Conservation (phyloP, 2,329 filamentous ascomycete genomes). For the Geosmithia morbida region DNA sequence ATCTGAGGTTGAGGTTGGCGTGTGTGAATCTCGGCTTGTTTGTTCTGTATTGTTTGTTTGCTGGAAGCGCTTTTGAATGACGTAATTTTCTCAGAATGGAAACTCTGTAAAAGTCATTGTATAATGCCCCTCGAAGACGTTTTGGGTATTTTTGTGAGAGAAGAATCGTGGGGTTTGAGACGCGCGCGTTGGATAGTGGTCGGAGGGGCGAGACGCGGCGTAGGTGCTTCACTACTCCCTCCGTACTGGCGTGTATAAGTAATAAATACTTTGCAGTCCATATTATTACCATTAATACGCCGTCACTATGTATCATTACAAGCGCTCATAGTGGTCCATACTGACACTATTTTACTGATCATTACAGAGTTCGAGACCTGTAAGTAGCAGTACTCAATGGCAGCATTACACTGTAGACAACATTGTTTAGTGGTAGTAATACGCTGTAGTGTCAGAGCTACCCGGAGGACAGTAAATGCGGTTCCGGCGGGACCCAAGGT, state of each 20-base stretch:
- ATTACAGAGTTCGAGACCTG: too few species aligned
- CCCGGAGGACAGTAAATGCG: conserved; percentile 1
- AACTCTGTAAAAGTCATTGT: not conserved
- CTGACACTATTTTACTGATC: too few species aligned
- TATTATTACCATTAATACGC: too few species aligned
- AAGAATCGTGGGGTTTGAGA: not conserved
- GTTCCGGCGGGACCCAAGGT: not conserved
- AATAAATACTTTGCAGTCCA: too few species aligned
- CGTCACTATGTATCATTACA: too few species aligned
- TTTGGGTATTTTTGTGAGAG: not conserved
- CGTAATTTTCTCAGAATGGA: not conserved
- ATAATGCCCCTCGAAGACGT: not conserved
- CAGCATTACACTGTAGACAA: too few species aligned
- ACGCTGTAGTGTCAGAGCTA: not conserved
- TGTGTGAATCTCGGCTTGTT: not conserved
- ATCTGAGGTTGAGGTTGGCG: not conserved
- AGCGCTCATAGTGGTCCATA: too few species aligned
- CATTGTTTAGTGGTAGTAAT: not conserved
- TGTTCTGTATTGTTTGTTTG: too few species aligned
- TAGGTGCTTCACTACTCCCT: not conserved
- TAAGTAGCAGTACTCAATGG: too few species aligned
- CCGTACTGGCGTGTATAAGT: too few species aligned
- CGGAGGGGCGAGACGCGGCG: not conserved
- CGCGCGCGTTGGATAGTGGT: not conserved
- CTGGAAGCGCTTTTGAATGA: too few species aligned